Evolutionary conservation across 305 asterid species (phyloP), one percentile per base, ranked within the genome.

Genomic region (Coffea humblotiana): DNA sequence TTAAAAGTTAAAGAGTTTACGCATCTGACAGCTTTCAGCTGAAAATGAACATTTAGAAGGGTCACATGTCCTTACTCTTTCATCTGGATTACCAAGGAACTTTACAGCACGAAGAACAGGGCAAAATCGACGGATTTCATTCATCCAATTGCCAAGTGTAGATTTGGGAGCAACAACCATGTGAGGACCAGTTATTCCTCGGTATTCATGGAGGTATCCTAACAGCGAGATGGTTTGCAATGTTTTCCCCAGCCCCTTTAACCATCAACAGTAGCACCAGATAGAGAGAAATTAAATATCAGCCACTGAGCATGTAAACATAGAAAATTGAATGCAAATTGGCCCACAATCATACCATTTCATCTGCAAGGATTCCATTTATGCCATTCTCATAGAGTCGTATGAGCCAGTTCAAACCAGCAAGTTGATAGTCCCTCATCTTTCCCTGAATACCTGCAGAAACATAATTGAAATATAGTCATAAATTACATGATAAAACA

Each of bases 151-250:
- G 21, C 99, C 99, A 65, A 96, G 98, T 40, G 99, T 96, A 78
- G 99, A 96, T 86, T 96, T 96, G 13, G 99, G 99, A 70, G 99
- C 96, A 85, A 94, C 99, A 82, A 96, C 99, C 99, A 96, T 96
- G 85, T 96, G 99, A 76, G 99, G 99, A 74, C 98, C 99, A 58
- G 98, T 96, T 83, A 96, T 96, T 82, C 98, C 98, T 88, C 96
- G 90, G 83, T 93, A 96, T 84, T 96, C 99, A 72, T 91, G 94
- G 85, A 96, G 90, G 87, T 96, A 96, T 37, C 98, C 99, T 85
- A 96, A 58, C 89, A 96, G 91, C 35, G 99, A 96, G 77, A 96
- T 96, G 76, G 99, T 96, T 89, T 96, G 98, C 89, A 96, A 87
- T 6, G 99, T 96, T 88, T 96, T 96, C 70, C 99, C 99, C 74